These are phyloP conservation scores for Aspergillus uvarum DNA, from an alignment of 2,329 filamentous ascomycete species.

Conservation along the genomic window DNA sequence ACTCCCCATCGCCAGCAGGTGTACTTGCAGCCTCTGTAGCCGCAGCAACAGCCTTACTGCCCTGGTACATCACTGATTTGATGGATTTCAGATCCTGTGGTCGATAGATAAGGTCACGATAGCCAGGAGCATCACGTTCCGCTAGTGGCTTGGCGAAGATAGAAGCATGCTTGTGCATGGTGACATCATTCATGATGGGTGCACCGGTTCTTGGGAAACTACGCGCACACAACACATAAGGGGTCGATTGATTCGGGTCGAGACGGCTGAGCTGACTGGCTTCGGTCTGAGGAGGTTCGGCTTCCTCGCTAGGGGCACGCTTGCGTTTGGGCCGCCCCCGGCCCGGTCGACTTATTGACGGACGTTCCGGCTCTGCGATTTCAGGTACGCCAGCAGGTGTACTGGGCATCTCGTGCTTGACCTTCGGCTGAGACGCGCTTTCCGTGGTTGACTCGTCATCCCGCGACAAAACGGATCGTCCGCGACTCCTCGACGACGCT, in stretches of 20 bases:
- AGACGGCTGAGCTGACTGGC: constrained; percentile 28
- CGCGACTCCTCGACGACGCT: constrained; percentile 39
- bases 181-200: constrained; percentile 73
- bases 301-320: constrained; percentile 38
- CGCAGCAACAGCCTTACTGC: constrained; percentile 45
- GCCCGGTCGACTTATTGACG: constrained; percentile 26
- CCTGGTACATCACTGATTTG: constrained; percentile 64
- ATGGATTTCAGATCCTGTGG: constrained; percentile 78
- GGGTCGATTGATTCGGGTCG: constrained; percentile 31
- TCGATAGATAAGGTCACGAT: constrained; percentile 69
- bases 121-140: constrained; percentile 73
- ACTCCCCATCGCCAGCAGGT: constrained; percentile 60
- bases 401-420: constrained; percentile 36
- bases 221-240: constrained; percentile 44
- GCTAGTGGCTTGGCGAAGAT: constrained; percentile 76
- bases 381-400: constrained; percentile 37
- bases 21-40: constrained; percentile 63
- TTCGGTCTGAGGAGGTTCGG: constrained; percentile 28
- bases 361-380: constrained; percentile 33
- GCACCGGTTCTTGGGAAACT: constrained; percentile 66
- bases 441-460: constrained; percentile 31
- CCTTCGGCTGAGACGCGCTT: constrained; percentile 20
- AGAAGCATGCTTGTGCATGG: constrained; percentile 73
- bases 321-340: constrained; percentile 42
- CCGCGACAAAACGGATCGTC: constrained; percentile 36